Evolutionary conservation across 768 basidiomycete genomes (phyloP), one percentile per base, ranked within the genome.

Genomic region (Paxillus rubicundulus): DNA sequence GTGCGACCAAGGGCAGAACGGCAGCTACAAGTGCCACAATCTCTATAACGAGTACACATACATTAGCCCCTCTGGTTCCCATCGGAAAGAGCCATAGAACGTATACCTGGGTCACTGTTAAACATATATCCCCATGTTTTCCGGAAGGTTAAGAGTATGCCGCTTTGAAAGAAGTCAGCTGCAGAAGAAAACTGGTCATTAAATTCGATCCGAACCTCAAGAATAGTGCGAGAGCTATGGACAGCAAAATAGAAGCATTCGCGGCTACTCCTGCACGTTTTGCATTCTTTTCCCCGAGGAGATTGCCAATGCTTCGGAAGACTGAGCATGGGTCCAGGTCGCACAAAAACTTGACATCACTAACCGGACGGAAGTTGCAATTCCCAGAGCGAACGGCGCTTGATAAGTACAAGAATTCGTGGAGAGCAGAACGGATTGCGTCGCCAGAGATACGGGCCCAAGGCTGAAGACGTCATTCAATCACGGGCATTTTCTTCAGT

Each of bases 301-400:
- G 74, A 63, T 97, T 97, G 2, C 94, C 94, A 32, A 94, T 84
- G 7, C 90, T 90, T 40, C 9, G 28, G 53, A 47, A n/a, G 18
- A 12, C 20, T 12, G 36, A 55, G 38, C 28, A 2, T 12, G 9
- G 5, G 30, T 3, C 34, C 16, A 7, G 10, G 42, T 9, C 41
- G 39, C 45, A 36, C 8, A 45, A 56, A 49, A 14, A 1, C 20
- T 38, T 36, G 28, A 10, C 9, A 30, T 36, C 13, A 68, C 74
- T 34, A 59, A 89, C 86, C 92, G 82, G 39, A 98, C 92, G 10
- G 93, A 88, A 9, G 87, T 76, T 1, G 93, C 94, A 6, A 94
- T 81, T 53, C 85, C 80, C 38, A 98, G 66, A 1, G 92, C 82
- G 55, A 84, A 92, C 0, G 92, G 91, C 0, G 86, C 86, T 68